phyloP scores from a whole-genome alignment of 129 eudicot genomes.

The Deinandra increscens region DNA sequence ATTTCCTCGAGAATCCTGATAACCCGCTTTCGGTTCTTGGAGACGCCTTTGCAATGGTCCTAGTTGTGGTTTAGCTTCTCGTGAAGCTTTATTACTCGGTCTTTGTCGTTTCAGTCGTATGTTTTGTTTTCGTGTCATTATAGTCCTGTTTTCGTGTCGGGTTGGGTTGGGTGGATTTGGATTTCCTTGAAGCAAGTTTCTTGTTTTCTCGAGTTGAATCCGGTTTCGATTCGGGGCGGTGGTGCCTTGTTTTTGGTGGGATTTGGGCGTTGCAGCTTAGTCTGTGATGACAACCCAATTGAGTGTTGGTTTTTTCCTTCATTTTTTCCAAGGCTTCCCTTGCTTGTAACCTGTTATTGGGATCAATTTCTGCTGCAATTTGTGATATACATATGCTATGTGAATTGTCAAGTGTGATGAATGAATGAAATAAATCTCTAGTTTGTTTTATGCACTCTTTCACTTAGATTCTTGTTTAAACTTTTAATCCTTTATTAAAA shows the following conservation, averaged over 20 bases:
- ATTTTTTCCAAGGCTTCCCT: conserved; percentile 56
- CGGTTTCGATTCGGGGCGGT: conserved; percentile 26
- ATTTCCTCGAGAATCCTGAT: conserved; percentile 39
- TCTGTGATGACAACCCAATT: conserved; percentile 47
- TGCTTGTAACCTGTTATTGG: conserved; percentile 40
- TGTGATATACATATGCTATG: conserved; percentile 25
- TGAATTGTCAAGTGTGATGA: conserved; percentile 2
- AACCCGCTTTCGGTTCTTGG: conserved; percentile 39
- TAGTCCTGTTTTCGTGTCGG: conserved; percentile 5
- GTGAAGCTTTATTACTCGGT: conserved; percentile 17
- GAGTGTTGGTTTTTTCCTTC: conserved; percentile 45
- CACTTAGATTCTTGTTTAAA: too few relatives aligned
- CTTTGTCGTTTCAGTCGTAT: conserved; percentile 10
- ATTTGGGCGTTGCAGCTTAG: conserved; percentile 51
- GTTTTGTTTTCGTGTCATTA: conserved; percentile 17
- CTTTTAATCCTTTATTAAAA: too few relatives aligned
- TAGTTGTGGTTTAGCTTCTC: conserved; percentile 36
- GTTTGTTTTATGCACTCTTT: not conserved
- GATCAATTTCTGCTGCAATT: conserved; percentile 20
- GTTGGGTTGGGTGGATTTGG: conserved; percentile 31
- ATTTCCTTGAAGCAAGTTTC: conserved; percentile 21
- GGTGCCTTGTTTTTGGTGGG: conserved; percentile 50
- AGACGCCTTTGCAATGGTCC: conserved; percentile 22
- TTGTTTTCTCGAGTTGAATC: conserved; percentile 26
- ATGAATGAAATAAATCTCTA: conserved; percentile 23